Conservation (phyloP, 371 early-diverging fungal genomes). For the Paraphysoderma sedebokerense region DNA sequence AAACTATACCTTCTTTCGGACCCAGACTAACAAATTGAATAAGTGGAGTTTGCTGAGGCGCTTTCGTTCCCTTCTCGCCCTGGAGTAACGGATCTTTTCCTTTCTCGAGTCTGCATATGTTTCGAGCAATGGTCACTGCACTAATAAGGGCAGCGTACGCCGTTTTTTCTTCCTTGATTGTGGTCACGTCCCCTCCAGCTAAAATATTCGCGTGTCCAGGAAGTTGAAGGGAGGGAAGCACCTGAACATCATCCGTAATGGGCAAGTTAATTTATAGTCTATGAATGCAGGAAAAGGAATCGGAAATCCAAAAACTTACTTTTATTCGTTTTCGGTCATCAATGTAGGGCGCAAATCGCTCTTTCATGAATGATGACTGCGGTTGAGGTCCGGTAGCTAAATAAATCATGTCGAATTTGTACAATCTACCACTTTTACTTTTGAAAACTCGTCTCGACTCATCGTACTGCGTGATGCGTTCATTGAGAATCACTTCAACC, state of each 20-base stretch:
- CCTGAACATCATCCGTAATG: constrained; percentile 18
- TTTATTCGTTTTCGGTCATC: constrained; percentile 8
- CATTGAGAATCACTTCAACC: constrained; percentile 41
- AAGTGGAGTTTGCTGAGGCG: constrained; percentile 16
- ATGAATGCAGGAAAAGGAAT: too few species aligned
- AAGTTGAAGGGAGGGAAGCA: constrained; percentile 40
- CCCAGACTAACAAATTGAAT: not conserved
- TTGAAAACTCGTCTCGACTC: constrained; percentile 5
- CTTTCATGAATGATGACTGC: constrained; percentile 12
- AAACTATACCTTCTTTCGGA: too few species aligned
- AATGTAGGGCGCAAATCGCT: constrained; percentile 11
- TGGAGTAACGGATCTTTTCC: constrained; percentile 20
- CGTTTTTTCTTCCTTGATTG: constrained; percentile 37
- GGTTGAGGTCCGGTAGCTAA: constrained; percentile 22
- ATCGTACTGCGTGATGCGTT: constrained; percentile 25
- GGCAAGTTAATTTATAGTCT: constrained; percentile 17
- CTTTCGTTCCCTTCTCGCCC: constrained; percentile 17
- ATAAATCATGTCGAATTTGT: constrained; percentile 18
- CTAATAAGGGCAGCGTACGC: constrained; percentile 33
- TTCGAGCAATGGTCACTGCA: constrained; percentile 29
- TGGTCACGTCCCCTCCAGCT: constrained; percentile 46
- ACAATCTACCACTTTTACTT: constrained; percentile 13
- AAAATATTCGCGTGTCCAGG: constrained; percentile 37
- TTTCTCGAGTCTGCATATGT: constrained; percentile 24
- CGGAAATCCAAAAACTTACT: not conserved